Base-by-base conservation (phyloP, 73 alveolate species). In the Effrenium voratum region DNA sequence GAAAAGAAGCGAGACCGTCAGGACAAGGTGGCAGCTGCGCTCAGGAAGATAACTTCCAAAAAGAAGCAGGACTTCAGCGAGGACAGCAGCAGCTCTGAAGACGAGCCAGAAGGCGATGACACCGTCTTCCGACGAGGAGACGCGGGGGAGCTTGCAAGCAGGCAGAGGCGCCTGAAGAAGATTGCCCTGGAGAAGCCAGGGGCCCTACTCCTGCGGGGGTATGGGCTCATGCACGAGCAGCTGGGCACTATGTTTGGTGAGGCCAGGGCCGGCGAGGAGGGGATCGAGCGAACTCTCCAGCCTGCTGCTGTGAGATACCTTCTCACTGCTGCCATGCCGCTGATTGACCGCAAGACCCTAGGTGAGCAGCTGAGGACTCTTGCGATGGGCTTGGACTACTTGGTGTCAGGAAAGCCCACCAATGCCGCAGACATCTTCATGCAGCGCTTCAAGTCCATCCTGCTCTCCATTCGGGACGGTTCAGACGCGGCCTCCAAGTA, bases 311-410 rank as follows among this genome's bases (percentile, higher is more conserved):
- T 86, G 5, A 45, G 95, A 5, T 86, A 60, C 84, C 59, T 86
- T 32, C 84, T 86, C 50, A 41, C 84, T 12, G 12, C 28, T 43
- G 77, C 44, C 32, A 12, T 85, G 59, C 81, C 93, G 5, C 15
- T 5, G 75, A 24, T 22, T 44, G 45, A 40, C 19, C 13, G 0
- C 30, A 2, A 57, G 59, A 12, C 1, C 43, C 41, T 49, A 1
- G 93, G 93, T 3, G 76, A 52, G 46, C n/a, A 57, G 38, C 40
- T 85, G 81, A 38, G 93, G 38, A 86, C 95, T 6, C 40, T 86
- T 28, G 28, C 72, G 6, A 34, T 34, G 47, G 47, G 72, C 26
- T 2, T 86, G 13, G 95, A 86, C 72, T 47, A 38, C 36, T 1
- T 86, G 24, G 40, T 86, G 4, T 22, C 15, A 10, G 95, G 95